Conservation (phyloP, 1,284 basidiomycete genomes). For the Ustanciosporium gigantosporum region DNA sequence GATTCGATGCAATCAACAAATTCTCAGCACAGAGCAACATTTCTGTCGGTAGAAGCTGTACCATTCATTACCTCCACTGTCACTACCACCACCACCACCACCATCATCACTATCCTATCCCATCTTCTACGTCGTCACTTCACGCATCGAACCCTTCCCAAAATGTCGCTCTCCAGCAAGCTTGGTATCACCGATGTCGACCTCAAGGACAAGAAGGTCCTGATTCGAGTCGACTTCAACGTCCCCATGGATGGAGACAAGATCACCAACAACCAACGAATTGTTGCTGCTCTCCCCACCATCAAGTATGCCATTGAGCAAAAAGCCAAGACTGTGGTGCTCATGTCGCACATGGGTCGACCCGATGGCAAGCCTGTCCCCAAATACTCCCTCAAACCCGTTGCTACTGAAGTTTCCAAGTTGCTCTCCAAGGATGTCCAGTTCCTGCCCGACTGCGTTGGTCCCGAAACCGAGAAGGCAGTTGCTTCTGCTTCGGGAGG, state of each 20-base stretch:
- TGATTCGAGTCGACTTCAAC: conserved; percentile 83
- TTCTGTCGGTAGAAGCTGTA: no score
- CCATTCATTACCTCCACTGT: neutral
- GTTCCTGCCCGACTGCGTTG: conserved; percentile 86
- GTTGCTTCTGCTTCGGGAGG: conserved; percentile 75
- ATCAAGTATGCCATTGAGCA: conserved; percentile 91
- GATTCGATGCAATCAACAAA: no score
- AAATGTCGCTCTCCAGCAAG: conserved; percentile 91
- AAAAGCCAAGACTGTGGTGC: conserved; percentile 79
- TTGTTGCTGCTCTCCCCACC: conserved; percentile 92
- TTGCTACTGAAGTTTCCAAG: conserved; percentile 66
- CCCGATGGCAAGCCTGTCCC: conserved; percentile 87
- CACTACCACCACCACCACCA: conserved; percentile 3
- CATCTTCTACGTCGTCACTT: no score
- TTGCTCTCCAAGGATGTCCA: conserved; percentile 65
- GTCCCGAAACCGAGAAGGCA: conserved; percentile 75
- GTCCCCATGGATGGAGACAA: conserved; percentile 81
- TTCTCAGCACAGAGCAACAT: no score
- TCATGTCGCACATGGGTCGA: conserved; percentile 98
- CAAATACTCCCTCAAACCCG: conserved; percentile 90
- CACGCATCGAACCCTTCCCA: no score
- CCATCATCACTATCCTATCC: neutral
- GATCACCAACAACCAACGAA: conserved; percentile 94
- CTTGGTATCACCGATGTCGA: conserved; percentile 80
- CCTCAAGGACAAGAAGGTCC: conserved; percentile 84